Conservation (phyloP, 2,329 filamentous ascomycete species). For the Cercospora sp. region DNA sequence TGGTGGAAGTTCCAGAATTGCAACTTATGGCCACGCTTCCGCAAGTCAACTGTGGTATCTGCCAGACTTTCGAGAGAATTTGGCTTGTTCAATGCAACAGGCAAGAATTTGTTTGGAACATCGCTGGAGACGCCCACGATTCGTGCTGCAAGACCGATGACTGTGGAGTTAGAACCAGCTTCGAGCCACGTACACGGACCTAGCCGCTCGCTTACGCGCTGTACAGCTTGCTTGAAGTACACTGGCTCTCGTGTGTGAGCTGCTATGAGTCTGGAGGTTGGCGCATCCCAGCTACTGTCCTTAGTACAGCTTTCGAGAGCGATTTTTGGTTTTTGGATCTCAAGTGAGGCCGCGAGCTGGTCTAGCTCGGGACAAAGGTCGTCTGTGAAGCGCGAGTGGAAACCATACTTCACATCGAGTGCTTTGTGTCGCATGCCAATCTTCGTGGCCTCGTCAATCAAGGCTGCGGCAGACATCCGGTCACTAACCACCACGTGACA, state of each 20-base stretch:
- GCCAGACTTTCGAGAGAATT: background rate
- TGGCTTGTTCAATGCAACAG: background rate
- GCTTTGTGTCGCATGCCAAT: conserved; percentile 11
- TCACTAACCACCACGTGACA: conserved; percentile 13
- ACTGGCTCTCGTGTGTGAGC: conserved; percentile 18
- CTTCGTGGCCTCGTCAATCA: background rate
- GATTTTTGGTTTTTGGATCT: conserved; percentile 8
- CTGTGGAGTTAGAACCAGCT: conserved; percentile 20
- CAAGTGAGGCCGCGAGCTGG: conserved; percentile 2
- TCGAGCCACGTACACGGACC: conserved; percentile 15
- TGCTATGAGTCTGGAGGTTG: background rate
- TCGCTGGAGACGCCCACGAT: background rate
- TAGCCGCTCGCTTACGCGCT: conserved; percentile 7
- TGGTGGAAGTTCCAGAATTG: conserved; percentile 8
- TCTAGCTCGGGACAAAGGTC: conserved; percentile 10
- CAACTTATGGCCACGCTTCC: conserved; percentile 6
- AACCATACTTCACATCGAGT: conserved; percentile 19
- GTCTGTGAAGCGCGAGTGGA: conserved; percentile 21
- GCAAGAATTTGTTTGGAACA: conserved; percentile 1
- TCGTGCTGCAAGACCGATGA: conserved; percentile 14
- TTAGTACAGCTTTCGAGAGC: conserved; percentile 9
- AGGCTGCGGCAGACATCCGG: background rate
- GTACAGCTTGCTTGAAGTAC: conserved; percentile 14
- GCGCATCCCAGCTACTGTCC: background rate
- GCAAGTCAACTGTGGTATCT: conserved; percentile 7